Evolutionary conservation across 805 yeast species (phyloP).

Genomic region (Scheffersomyces lignosus): DNA sequence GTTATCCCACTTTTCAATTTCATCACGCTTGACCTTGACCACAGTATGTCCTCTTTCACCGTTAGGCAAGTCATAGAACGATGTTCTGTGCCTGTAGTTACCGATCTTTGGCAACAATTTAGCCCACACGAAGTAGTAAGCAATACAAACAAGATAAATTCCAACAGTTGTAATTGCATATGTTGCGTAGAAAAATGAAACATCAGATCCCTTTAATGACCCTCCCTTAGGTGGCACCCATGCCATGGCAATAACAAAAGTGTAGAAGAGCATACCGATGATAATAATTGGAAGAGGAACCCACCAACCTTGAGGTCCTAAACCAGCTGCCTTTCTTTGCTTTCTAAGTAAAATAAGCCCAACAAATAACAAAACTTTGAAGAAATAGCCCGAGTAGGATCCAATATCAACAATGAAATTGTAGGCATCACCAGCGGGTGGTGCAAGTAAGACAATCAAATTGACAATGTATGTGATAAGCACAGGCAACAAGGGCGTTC

Average conservation of each 20-base stretch:
- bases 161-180: constrained; percentile 42
- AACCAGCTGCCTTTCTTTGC: constrained; percentile 28
- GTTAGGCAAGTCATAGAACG: constrained; percentile 28
- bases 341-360: constrained; percentile 28
- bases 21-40: constrained; percentile 29
- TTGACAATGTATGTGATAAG: constrained; percentile 25
- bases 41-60: constrained; percentile 43
- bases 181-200: constrained; percentile 42
- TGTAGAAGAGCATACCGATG: constrained; percentile 30
- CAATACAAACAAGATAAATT: constrained; percentile 27
- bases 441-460: constrained; percentile 27
- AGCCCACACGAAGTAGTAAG: constrained; percentile 39
- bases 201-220: constrained; percentile 40
- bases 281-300: constrained; percentile 34
- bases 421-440: constrained; percentile 37
- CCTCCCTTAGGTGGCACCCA: constrained; percentile 43
- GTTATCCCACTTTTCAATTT: constrained; percentile 34
- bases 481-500: constrained; percentile 29
- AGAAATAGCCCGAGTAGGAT: constrained; percentile 28
- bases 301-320: constrained; percentile 32
- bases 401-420: constrained; percentile 33
- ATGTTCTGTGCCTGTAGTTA: constrained; percentile 30
- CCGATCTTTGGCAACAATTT: constrained; percentile 32
- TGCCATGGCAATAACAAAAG: constrained; percentile 42
- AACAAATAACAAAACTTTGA: constrained; percentile 24